Base-by-base conservation (phyloP, 2,329 filamentous ascomycete species). In the Neonectria hederae region DNA sequence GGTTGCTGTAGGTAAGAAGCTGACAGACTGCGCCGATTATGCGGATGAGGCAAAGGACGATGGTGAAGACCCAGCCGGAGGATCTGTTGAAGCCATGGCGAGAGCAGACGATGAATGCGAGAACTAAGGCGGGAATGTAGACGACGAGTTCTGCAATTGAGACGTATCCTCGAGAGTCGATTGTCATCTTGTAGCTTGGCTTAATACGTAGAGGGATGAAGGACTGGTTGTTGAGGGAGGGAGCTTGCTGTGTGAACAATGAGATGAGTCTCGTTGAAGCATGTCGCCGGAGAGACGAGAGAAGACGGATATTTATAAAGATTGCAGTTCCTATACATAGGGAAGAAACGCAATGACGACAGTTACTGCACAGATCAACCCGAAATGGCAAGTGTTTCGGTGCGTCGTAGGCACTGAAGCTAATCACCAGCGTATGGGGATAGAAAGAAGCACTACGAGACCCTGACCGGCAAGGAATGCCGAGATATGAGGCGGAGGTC, bases 11-110 rank as follows among this genome's bases (percentile, higher is more conserved):
- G 5, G 83, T 83, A 22, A 82, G 79, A 6, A 89, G 81, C 65
- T 86, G 77, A 63, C 86, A 79, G 45, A 79, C 69, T 7, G 82
- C 77, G 42, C 86, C 86, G 21, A 85, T 70, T 49, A 88, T 79
- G 42, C 87, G 84, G 13, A 82, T 75, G 6, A 86, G 65, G 30
- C 81, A 82, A 72, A 90, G 85, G 32, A 87, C 69, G 49, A 84
- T 70, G 7, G 88, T 78, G 72, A 84, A 87, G 13, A 85, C 69
- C 83, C 85, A 89, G 45, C 86, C 86, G 0, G 81, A 77, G 60
- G 77, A 81, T 46, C 78, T 78, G 4, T 75, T 69, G 66, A 84
- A 80, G 55, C 83, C 82, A 66, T 85, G 83, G n/a, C 79, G 79
- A 42, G 76, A 63, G 22, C 74, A 72, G 11, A 85, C 77, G 32